Evolutionary conservation across 2,329 filamentous ascomycete species (phyloP), one percentile per base, ranked within the genome.

Genomic region (Aureobasidium pullulans): DNA sequence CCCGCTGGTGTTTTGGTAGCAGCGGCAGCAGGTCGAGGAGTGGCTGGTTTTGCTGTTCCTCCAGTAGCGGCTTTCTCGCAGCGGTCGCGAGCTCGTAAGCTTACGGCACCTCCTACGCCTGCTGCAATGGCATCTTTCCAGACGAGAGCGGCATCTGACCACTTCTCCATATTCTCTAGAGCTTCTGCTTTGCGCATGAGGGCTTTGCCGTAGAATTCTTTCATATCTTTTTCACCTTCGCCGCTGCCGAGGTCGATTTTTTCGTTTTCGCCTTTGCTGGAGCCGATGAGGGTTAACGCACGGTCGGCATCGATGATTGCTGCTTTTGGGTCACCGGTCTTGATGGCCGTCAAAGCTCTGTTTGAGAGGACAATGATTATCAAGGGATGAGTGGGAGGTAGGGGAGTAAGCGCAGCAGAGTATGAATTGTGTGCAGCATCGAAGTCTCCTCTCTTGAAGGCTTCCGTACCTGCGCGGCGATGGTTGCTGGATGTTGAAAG

Each of bases 391-490:
- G 80, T 81, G 13, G 83, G 73, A 1, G 94, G 94, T 34, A 99
- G 79, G 39, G 84, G 83, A 1, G 81, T 77, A 2, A 99, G 77
- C 1, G 94, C 90, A 32, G 83, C 82, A 0, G 88, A 85, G 72
- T 97, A 99, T 1, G 88, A 86, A 19, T 84, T 80, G 67, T 96
- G 90, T 0, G 94, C 94, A 9, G 88, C 82, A 16, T 89, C 87
- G 72, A 90, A 99, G 72, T 99, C 94, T 36, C 94, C 94, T 37
- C 90, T 85, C 74, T 96, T 97, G 76, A 96, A 97, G 64, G 95
- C 89, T 57, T 88, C 87, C 9, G 91, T 90, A 16, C 93, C 94
- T 63, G 86, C 85, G 49, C 87, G 80, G 13, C 94, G 88, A 67
- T 94, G 84, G 48, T 84, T 81, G n/a, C 87, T 87, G 9, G 90